phyloP scores from a whole-genome alignment of 352 stramenopile genomes.

The Phytophthora multivora region DNA sequence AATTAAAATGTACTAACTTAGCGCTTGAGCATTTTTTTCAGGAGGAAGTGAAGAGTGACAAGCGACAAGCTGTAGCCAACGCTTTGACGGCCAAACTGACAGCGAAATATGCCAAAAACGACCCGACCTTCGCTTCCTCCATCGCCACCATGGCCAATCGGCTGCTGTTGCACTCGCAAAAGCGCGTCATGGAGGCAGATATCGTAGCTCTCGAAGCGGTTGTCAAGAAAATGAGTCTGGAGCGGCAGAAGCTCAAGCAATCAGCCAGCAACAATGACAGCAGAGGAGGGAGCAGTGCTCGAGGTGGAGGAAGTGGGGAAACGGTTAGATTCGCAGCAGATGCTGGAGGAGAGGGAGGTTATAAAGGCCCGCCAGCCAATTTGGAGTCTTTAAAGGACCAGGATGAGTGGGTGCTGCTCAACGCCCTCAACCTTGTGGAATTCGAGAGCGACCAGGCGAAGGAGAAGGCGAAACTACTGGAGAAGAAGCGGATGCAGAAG shows the following conservation, averaged over 20 bases:
- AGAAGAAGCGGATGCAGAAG: slow-evolving; percentile 70
- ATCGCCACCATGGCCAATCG: slow-evolving; percentile 61
- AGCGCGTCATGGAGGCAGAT: slow-evolving; percentile 59
- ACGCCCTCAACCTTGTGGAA: slow-evolving; percentile 74
- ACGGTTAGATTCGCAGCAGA: not conserved
- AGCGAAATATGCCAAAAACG: slow-evolving; percentile 65
- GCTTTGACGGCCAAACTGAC: slow-evolving; percentile 53
- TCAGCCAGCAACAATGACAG: slow-evolving; percentile 3
- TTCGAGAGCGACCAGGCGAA: slow-evolving; percentile 65
- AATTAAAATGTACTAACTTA: not conserved
- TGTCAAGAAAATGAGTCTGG: slow-evolving; percentile 68
- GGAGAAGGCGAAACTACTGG: slow-evolving; percentile 37
- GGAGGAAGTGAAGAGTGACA: slow-evolving; percentile 70
- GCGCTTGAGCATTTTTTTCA: slow-evolving; percentile 9
- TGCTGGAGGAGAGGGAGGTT: slow-evolving; percentile 14
- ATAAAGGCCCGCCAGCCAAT: slow-evolving; percentile 19
- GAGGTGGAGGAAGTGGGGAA: slow-evolving; percentile 1
- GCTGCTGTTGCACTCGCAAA: slow-evolving; percentile 56
- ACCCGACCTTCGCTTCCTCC: slow-evolving; percentile 54
- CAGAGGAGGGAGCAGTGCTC: slow-evolving; percentile 4
- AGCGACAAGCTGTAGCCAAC: slow-evolving; percentile 59
- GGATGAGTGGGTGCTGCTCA: slow-evolving; percentile 79
- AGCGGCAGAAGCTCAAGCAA: slow-evolving; percentile 39
- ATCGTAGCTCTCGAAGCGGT: slow-evolving; percentile 65
- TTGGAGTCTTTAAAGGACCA: slow-evolving; percentile 43